A percentile compares a stretch with the other conserved stretches of the same genome.
These are phyloP conservation scores for Rutstroemia sp. DNA, from an alignment of 2,329 filamentous ascomycete genomes.

Conservation along the genomic window DNA sequence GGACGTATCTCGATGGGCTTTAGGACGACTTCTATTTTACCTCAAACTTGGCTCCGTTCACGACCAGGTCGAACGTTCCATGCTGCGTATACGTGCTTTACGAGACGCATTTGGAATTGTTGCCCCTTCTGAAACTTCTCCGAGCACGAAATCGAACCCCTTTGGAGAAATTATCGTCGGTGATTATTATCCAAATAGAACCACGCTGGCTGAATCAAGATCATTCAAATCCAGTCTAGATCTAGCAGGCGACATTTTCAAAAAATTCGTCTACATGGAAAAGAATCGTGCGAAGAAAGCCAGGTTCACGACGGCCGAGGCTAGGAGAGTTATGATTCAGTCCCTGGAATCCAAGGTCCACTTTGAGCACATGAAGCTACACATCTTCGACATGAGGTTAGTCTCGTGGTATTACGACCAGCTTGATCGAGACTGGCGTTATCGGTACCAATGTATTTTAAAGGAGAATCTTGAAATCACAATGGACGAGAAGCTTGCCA, in stretches of 20 bases:
- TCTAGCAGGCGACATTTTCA: background rate
- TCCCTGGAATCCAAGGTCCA: background rate
- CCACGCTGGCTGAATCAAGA: background rate
- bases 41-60: constrained; percentile 14
- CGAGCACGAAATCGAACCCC: background rate
- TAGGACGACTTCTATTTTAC: constrained; percentile 16
- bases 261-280: constrained; percentile 1
- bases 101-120: background rate
- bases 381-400: background rate
- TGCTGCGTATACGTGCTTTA: background rate
- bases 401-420: constrained; percentile 1
- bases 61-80: constrained; percentile 12
- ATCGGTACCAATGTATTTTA: constrained; percentile 1
- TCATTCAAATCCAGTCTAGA: background rate
- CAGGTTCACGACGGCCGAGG: background rate
- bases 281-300: background rate
- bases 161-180: background rate
- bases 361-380: background rate
- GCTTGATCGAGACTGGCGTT: background rate
- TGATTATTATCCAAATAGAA: constrained; percentile 1
- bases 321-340: constrained; percentile 6
- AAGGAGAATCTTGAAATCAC: background rate
- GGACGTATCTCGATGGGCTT: constrained; percentile 9
- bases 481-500: background rate
- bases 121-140: background rate